Evolutionary conservation across 1,284 basidiomycete species (phyloP).

Genomic region (Wolfiporia cocos): DNA sequence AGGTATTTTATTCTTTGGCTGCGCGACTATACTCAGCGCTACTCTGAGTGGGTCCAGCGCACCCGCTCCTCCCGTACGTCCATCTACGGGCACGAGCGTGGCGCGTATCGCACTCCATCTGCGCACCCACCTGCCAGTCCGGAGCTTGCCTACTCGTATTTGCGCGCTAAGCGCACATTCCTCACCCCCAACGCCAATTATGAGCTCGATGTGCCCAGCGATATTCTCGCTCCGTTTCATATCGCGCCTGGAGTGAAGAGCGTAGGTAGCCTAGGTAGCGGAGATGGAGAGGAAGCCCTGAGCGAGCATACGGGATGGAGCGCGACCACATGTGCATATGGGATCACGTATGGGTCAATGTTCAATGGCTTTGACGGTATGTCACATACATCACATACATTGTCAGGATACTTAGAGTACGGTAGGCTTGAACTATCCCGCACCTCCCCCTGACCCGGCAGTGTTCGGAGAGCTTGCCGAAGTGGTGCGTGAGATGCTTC

Average conservation of each 20-base stretch:
- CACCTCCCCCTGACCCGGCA: conserved; percentile 43
- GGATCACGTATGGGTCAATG: not conserved
- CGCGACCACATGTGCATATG: conserved; percentile 3
- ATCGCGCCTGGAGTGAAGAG: conserved; percentile 2
- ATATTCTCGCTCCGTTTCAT: conserved; percentile 60
- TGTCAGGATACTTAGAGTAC: too few relatives aligned
- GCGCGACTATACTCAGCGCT: conserved; percentile 54
- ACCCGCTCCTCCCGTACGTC: conserved; percentile 29
- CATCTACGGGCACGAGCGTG: conserved; percentile 7
- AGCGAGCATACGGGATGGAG: conserved; percentile 1
- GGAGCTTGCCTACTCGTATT: conserved; percentile 62
- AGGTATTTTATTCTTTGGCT: conserved; percentile 76
- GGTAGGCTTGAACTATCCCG: not conserved
- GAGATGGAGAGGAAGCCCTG: not conserved
- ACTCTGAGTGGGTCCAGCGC: conserved; percentile 52
- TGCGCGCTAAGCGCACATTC: conserved; percentile 73
- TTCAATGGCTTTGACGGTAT: conserved; percentile 3
- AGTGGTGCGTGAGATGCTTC: conserved; percentile 54
- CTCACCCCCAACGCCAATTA: conserved; percentile 62
- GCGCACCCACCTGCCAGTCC: conserved; percentile 22
- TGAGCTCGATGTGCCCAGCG: conserved; percentile 64
- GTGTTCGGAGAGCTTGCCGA: conserved; percentile 53
- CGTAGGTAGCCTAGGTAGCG: not conserved
- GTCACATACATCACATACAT: too few relatives aligned
- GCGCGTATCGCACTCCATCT: conserved; percentile 12